Evolutionary conservation across 345 rosid species (phyloP), one percentile per base, ranked within the genome.

Genomic region (Murraya koenigii): DNA sequence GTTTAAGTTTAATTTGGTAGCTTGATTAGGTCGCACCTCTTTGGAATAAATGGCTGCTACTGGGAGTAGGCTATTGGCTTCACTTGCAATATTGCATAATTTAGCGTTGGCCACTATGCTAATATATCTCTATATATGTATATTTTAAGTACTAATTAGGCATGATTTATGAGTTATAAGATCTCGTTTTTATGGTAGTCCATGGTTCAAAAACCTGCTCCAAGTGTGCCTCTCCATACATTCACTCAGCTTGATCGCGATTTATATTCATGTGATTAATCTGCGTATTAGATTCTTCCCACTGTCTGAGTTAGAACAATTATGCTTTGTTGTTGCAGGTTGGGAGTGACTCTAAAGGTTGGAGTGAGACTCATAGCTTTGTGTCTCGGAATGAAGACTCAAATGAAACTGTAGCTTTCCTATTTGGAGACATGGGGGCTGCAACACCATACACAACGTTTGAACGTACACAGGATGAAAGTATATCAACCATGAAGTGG

Each of bases 341-440:
- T 80, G 99, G 98, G 74, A 93, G 93, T 41, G 89, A 92, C 66
- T 54, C 89, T 2, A 87, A 85, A 84, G 97, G 98, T 66, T 95
- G 98, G 97, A 93, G 94, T 69, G 38, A 81, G 41, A 85, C 86
- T 28, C 80, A 66, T 61, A 93, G 93, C 80, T 95, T 95, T 80
- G 85, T 92, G 52, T 90, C 99, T 1, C 69, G 93, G 72, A 80
- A 87, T 38, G 82, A 80, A 28, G 79, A 80, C 5, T 90, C 94
- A 0, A 83, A 89, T 1, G 91, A 90, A 72, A 86, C 96, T 0
- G 19, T 84, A 78, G 98, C 97, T 28, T 95, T 95, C 84, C 77
- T 95, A 77, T 92, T 90, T 75, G 99, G 99, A 32, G 98, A 93
- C 77, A 92, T 95, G 98, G 98, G 98, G 69, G 83, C 94, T 77